Evolutionary conservation across 768 basidiomycete species (phyloP).

Genomic region (Mycena epipterygia): DNA sequence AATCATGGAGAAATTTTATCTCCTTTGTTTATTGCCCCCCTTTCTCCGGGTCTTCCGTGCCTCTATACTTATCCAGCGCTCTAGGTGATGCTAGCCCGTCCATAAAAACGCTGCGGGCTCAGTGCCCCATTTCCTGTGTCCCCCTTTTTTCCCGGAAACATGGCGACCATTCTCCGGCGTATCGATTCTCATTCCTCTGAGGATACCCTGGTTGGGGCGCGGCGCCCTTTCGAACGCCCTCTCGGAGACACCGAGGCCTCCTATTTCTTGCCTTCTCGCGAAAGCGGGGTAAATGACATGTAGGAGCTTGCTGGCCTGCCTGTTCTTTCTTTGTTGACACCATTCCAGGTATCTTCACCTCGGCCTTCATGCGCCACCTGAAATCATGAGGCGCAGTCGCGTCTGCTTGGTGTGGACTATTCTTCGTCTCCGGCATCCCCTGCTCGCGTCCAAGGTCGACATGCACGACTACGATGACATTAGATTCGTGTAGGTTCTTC

Average conservation of each 20-base stretch:
- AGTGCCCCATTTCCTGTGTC: not conserved
- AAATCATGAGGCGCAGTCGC: constrained; percentile 59
- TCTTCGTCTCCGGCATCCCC: constrained; percentile 76
- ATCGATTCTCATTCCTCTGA: constrained; percentile 29
- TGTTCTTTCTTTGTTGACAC: constrained; percentile 1
- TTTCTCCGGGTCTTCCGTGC: not conserved
- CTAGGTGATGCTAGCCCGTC: no score
- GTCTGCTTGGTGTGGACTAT: constrained; percentile 79
- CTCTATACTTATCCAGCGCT: constrained; percentile 25
- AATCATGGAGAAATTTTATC: not conserved
- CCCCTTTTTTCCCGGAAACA: not conserved
- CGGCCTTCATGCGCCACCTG: constrained; percentile 66
- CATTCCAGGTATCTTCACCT: constrained; percentile 82
- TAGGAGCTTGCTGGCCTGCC: constrained; percentile 50
- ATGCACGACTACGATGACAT: constrained; percentile 77
- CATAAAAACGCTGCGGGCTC: not conserved
- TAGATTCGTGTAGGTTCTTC: constrained; percentile 69
- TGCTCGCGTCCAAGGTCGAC: constrained; percentile 73
- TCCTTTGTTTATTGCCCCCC: not conserved
- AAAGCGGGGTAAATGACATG: constrained; percentile 91
- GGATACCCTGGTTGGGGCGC: constrained; percentile 26
- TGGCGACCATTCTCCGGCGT: constrained; percentile 25
- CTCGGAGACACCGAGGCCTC: constrained; percentile 84
- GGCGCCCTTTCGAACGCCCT: constrained; percentile 56
- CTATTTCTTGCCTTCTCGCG: constrained; percentile 86